Evolutionary conservation across 78 protist genomes (phyloP).

Genomic region (Speleostelium caveatum): DNA sequence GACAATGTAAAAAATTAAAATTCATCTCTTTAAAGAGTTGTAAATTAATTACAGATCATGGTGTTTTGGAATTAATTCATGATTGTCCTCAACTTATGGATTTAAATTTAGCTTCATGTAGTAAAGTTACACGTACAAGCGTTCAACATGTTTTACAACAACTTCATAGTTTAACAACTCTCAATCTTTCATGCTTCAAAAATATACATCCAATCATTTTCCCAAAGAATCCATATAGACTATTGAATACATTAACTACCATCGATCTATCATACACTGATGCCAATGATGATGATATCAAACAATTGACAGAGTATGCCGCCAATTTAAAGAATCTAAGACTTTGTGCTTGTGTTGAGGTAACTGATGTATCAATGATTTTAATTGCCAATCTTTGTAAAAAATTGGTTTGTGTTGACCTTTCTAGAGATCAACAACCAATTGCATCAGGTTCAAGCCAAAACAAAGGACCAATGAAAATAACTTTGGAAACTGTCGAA

Average conservation of each 20-base stretch:
- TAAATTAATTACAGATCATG: conserved; percentile 76
- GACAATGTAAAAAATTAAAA: conserved; percentile 76
- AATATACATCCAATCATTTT: conserved; percentile 73
- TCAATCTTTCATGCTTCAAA: conserved; percentile 36
- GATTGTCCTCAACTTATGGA: conserved; percentile 79
- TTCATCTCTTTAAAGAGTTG: conserved; percentile 67
- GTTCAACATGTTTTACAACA: conserved; percentile 75
- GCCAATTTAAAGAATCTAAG: conserved; percentile 53
- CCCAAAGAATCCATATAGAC: conserved; percentile 76
- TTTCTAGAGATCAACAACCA: conserved; percentile 54
- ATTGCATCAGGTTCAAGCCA: neutral
- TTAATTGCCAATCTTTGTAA: conserved; percentile 54
- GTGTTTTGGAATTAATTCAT: conserved; percentile 69
- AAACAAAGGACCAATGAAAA: conserved; percentile 74
- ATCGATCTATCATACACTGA: conserved; percentile 59
- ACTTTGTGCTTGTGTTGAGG: conserved; percentile 64
- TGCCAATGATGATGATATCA: conserved; percentile 67
- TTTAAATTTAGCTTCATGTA: conserved; percentile 63
- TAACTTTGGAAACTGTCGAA: conserved; percentile 64
- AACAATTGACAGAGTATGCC: conserved; percentile 60
- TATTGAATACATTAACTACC: conserved; percentile 45
- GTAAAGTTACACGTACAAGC: conserved; percentile 53
- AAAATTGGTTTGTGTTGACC: conserved; percentile 60
- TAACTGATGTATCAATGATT: conserved; percentile 50
- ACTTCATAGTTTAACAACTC: conserved; percentile 37